Conservation (phyloP, 2,329 filamentous ascomycete genomes). For the Chaetomium sp. region DNA sequence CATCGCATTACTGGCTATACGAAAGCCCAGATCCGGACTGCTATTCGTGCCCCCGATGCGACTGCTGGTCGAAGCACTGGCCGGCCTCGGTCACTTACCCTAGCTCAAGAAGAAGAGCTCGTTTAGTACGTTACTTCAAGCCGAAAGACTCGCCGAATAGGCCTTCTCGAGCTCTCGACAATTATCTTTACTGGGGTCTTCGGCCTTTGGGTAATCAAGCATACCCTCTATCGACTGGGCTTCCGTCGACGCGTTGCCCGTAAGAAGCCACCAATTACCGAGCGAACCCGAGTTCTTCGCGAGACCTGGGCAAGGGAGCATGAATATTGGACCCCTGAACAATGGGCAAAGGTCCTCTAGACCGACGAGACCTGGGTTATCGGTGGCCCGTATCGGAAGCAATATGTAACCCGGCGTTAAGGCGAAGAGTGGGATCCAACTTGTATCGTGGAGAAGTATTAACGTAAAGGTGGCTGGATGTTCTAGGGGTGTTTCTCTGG, state of each 20-base stretch:
- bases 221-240: constrained; percentile 19
- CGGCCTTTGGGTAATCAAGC: constrained; percentile 18
- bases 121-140: not conserved
- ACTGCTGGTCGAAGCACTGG: not conserved
- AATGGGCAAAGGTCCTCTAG: constrained; percentile 1
- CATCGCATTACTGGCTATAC: constrained; percentile 15
- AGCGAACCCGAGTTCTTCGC: not conserved
- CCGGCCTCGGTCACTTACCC: constrained; percentile 7
- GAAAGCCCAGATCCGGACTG: constrained; percentile 14
- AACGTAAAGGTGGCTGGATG: constrained; percentile 37
- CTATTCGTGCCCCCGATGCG: constrained; percentile 9
- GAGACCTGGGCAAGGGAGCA: not conserved
- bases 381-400: constrained; percentile 19
- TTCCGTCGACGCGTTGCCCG: constrained; percentile 17
- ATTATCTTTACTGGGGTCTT: constrained; percentile 13
- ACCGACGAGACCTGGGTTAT: constrained; percentile 1
- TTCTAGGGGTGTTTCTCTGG: constrained; percentile 39
- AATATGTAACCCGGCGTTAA: constrained; percentile 27
- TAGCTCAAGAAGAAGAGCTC: constrained; percentile 3
- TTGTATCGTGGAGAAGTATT: constrained; percentile 32
- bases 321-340: not conserved
- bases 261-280: constrained; percentile 5
- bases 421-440: constrained; percentile 34
- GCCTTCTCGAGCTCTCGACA: constrained; percentile 18
- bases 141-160: constrained; percentile 13